Percentiles rank a stretch among this genome's conserved stretches.
Conservation (phyloP, 257 asterid genomes). For the Fraxinus americana region DNA sequence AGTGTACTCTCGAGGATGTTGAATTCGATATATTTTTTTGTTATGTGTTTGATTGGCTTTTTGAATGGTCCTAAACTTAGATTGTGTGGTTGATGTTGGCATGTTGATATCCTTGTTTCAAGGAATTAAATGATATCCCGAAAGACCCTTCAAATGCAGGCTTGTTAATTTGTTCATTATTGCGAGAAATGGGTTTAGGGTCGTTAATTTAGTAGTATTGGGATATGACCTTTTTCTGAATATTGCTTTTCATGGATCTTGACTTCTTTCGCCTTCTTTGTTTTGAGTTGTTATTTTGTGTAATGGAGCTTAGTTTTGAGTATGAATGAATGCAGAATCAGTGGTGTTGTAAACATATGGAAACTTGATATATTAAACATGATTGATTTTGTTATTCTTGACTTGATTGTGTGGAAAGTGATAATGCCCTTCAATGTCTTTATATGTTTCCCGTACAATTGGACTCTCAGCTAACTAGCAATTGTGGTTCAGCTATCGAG, state of each 20-base stretch:
- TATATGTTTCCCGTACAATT: background rate
- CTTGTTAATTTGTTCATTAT: slow-evolving; percentile 23
- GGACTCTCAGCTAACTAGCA: background rate
- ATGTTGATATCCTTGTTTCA: slow-evolving; percentile 15
- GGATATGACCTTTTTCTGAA: too few relatives aligned
- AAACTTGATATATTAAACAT: background rate
- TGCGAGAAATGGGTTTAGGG: background rate
- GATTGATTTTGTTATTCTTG: background rate
- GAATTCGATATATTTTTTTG: background rate
- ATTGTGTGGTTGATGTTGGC: slow-evolving; percentile 22
- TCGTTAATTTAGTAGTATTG: background rate
- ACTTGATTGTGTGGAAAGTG: background rate
- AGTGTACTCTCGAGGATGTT: background rate
- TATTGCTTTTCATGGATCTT: background rate
- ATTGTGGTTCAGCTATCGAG: background rate
- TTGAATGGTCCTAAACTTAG: slow-evolving; percentile 15
- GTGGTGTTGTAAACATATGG: background rate
- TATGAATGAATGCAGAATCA: background rate
- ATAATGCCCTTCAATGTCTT: background rate
- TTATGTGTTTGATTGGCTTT: slow-evolving; percentile 7
- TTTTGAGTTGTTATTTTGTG: too few relatives aligned
- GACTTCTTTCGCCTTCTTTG: too few relatives aligned
- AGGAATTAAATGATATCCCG: slow-evolving; percentile 24
- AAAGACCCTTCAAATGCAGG: slow-evolving; percentile 28
- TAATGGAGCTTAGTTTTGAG: background rate